A percentile compares a stretch with the other conserved stretches of the same genome.
These are phyloP conservation scores for Berkeleyomyces rouxiae DNA, from an alignment of 2,329 filamentous ascomycete genomes.

Conservation along the genomic window DNA sequence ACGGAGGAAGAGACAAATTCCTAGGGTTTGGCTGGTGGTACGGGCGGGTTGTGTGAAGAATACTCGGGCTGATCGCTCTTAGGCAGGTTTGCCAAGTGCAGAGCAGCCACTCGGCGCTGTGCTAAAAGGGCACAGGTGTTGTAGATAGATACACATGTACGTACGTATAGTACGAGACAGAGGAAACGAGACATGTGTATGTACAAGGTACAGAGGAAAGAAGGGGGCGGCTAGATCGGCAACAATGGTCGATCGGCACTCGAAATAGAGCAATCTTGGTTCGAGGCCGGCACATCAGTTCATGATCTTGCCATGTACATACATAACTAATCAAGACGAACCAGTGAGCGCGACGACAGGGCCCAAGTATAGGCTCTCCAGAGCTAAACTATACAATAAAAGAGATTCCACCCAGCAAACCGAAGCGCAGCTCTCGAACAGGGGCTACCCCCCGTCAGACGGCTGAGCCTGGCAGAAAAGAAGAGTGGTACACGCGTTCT, in stretches of 20 bases:
- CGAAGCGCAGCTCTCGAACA: neutral
- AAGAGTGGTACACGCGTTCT: neutral
- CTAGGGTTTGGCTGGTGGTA: neutral
- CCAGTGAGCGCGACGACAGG: neutral
- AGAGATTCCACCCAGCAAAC: neutral
- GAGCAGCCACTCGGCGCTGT: neutral
- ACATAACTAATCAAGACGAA: neutral
- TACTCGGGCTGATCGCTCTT: neutral
- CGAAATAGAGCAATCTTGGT: neutral
- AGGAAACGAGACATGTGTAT: neutral
- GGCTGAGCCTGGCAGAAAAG: neutral
- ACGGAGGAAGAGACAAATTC: neutral
- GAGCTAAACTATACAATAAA: neutral
- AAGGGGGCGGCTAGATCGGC: neutral
- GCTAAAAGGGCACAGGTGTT: neutral
- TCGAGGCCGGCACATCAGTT: neutral
- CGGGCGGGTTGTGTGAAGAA: neutral
- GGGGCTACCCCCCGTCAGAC: neutral
- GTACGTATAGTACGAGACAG: neutral
- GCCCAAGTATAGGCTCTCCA: neutral
- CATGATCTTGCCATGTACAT: neutral
- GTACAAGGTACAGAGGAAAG: neutral
- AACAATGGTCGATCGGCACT: neutral
- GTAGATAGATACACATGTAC: neutral
- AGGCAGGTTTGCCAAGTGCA: neutral